Evolutionary conservation across 2,329 filamentous ascomycete genomes (phyloP).

Genomic region (Paracorniculantispora psalliotae): DNA sequence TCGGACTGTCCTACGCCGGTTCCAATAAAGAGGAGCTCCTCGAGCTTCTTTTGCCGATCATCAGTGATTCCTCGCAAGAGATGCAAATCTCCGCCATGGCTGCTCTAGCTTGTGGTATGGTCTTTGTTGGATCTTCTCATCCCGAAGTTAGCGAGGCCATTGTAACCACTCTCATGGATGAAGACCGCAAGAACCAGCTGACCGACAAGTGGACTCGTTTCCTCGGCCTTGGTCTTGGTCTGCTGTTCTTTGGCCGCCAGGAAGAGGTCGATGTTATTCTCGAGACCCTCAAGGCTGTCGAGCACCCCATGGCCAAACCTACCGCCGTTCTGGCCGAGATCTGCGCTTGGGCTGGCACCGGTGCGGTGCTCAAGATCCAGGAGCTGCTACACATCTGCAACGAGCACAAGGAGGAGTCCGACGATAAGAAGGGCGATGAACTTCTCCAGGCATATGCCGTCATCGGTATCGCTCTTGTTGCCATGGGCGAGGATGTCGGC

Average conservation of each 20-base stretch:
- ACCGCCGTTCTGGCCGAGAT: conserved; percentile 92
- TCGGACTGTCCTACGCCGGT: conserved; percentile 90
- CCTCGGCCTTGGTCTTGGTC: conserved; percentile 85
- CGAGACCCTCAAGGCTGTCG: conserved; percentile 93
- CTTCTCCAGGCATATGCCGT: conserved; percentile 94
- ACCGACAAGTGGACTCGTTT: conserved; percentile 99
- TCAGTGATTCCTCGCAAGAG: conserved; percentile 74
- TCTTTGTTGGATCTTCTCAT: conserved; percentile 90
- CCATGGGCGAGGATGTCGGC: conserved; percentile 97
- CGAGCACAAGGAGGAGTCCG: conserved; percentile 89
- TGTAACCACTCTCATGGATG: conserved; percentile 86
- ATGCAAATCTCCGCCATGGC: conserved; percentile 98
- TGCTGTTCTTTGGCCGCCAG: conserved; percentile 93
- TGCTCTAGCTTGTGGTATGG: conserved; percentile 80
- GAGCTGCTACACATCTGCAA: conserved; percentile 97
- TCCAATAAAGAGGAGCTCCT: conserved; percentile 89
- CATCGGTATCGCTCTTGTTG: conserved; percentile 85
- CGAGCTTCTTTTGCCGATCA: conserved; percentile 78
- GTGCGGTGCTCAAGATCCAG: conserved; percentile 94
- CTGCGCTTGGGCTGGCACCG: conserved; percentile 96
- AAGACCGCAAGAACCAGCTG: conserved; percentile 82
- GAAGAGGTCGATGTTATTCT: conserved; percentile 98
- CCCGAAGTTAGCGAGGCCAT: conserved; percentile 89
- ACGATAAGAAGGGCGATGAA: conserved; percentile 93
- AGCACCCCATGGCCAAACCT: conserved; percentile 95